phyloP scores from a whole-genome alignment of 768 basidiomycete genomes.

The Suillus subalutaceus region DNA sequence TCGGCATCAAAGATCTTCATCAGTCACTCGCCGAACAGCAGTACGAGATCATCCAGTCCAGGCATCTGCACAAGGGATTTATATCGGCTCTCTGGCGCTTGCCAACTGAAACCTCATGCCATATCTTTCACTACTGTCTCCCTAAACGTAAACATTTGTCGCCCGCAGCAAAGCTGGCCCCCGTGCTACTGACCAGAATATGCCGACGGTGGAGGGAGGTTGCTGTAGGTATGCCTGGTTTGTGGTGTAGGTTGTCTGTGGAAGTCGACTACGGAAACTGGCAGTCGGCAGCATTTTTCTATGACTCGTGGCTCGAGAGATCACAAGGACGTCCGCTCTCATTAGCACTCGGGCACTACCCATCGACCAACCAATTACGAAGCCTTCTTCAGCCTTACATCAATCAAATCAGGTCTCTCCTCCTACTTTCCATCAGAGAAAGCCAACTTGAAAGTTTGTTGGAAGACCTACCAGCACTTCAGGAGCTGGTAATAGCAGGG shows the following conservation, averaged over 20 bases:
- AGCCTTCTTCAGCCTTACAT: not conserved
- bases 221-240: conserved; percentile 39
- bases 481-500: not conserved
- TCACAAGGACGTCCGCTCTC: not conserved
- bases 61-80: conserved; percentile 24
- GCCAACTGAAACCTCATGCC: conserved; percentile 48
- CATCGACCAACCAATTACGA: not conserved
- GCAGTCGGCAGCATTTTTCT: not conserved
- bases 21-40: conserved; percentile 17
- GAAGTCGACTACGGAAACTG: not conserved
- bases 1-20: conserved; percentile 13
- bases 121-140: conserved; percentile 48
- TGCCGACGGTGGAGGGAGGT: conserved; percentile 46
- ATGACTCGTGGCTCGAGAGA: not conserved
- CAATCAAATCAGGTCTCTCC: not conserved
- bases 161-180: conserved; percentile 30
- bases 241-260: conserved; percentile 49
- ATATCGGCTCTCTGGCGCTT: conserved; percentile 38
- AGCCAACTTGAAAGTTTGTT: not conserved
- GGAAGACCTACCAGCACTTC: not conserved
- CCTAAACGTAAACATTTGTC: conserved; percentile 26
- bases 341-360: not conserved
- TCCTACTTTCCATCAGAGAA: no score
- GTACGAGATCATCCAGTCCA: conserved; percentile 17
- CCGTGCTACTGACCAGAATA: conserved; percentile 42